These are phyloP conservation scores for Podospora fimiseda DNA, from an alignment of 495 filamentous ascomycete genomes.

Conservation along the genomic window DNA sequence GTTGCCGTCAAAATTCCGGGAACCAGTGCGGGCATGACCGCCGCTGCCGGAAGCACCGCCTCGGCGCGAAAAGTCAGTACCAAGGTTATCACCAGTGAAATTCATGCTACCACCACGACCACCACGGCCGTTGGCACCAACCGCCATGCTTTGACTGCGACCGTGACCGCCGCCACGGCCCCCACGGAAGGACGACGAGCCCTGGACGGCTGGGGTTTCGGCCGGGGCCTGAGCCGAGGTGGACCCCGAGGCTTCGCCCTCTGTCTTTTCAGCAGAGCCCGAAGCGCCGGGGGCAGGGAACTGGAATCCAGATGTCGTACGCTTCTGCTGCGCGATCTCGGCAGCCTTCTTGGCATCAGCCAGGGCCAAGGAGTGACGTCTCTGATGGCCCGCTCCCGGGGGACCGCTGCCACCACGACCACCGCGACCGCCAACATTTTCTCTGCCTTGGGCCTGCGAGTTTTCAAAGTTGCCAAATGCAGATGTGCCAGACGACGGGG, in stretches of 20 bases:
- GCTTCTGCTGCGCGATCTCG: conserved; percentile 92
- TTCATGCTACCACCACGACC: conserved; percentile 28
- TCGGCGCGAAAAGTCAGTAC: conserved; percentile 63
- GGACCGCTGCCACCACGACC: conserved; percentile 62
- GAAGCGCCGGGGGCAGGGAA: conserved; percentile 76
- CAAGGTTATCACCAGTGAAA: conserved; percentile 29
- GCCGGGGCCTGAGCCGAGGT: conserved; percentile 36
- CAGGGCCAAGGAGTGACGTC: conserved; percentile 89
- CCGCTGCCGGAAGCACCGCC: conserved; percentile 56
- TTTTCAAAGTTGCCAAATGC: conserved; percentile 71
- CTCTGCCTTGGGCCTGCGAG: conserved; percentile 57
- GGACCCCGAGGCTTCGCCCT: conserved; percentile 42
- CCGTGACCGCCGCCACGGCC: conserved; percentile 50
- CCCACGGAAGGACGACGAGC: conserved; percentile 38
- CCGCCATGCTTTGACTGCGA: conserved; percentile 58
- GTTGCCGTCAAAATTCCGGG: conserved; percentile 94
- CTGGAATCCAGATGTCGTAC: conserved; percentile 88
- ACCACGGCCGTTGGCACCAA: conserved; percentile 46
- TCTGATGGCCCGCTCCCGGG: conserved; percentile 72
- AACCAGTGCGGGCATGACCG: conserved; percentile 71
- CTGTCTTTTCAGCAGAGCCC: conserved; percentile 46
- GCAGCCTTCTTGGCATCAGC: conserved; percentile 97
- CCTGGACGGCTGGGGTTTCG: conserved; percentile 41
- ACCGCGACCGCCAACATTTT: conserved; percentile 65
- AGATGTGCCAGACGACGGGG: conserved; percentile 87